A percentile compares a stretch with the other conserved stretches of the same genome.
Evolutionary conservation across 108 stramenopile genomes (phyloP).

Genomic region (Fragilaria radians): DNA sequence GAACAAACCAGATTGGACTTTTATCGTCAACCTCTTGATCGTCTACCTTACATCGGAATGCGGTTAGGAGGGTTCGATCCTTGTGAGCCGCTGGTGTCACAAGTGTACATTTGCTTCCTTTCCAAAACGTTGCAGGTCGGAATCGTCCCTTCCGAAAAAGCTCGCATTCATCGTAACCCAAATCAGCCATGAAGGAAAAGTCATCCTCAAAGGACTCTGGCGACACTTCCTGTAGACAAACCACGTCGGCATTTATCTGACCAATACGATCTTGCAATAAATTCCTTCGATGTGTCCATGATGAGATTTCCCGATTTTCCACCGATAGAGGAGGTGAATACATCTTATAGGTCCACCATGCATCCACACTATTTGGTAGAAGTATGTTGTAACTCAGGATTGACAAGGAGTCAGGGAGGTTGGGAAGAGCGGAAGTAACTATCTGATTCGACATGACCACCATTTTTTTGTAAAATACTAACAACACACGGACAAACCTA

Average conservation of each 20-base stretch:
- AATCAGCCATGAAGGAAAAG: constrained; percentile 78
- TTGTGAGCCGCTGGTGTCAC: constrained; percentile 74
- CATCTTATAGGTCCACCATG: constrained; percentile 94
- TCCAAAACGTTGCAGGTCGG: constrained; percentile 92
- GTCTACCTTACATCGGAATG: constrained; percentile 41
- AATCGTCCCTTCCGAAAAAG: constrained; percentile 77
- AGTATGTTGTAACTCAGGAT: constrained; percentile 77
- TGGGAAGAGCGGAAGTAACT: constrained; percentile 2
- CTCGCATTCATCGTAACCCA: constrained; percentile 63
- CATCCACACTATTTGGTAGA: constrained; percentile 84
- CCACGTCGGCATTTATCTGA: constrained; percentile 70
- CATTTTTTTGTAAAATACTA: background rate
- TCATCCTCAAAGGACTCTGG: constrained; percentile 82
- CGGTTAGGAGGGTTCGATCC: constrained; percentile 79
- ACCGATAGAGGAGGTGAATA: constrained; percentile 60
- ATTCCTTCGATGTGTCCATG: constrained; percentile 62
- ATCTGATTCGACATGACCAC: constrained; percentile 6
- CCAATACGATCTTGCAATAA: constrained; percentile 37
- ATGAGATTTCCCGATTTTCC: constrained; percentile 29
- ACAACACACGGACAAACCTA: background rate
- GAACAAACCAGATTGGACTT: constrained; percentile 56
- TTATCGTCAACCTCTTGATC: background rate
- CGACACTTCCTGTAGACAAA: constrained; percentile 87
- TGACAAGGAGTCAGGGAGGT: constrained; percentile 20
- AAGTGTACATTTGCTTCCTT: constrained; percentile 54